Base-by-base conservation (phyloP, 2,329 filamentous ascomycete genomes). In the Botryosphaeria agaves region DNA sequence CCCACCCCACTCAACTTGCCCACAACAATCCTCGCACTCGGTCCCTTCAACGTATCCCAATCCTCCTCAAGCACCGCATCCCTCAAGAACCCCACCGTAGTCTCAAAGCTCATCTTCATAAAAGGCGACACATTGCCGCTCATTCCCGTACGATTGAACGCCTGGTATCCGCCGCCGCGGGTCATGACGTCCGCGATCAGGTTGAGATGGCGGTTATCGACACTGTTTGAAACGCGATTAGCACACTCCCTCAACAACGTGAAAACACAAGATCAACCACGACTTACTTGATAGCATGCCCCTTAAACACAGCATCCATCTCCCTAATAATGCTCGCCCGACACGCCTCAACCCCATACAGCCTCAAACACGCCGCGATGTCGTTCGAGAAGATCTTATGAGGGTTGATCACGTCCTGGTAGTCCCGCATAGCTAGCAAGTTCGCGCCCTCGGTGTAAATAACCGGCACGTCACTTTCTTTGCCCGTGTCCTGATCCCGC, bases 71-170 rank as follows among this genome's bases (percentile, higher is more conserved):
- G 61, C 16, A 94, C 77, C 1, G 89, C 85, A 48, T 95, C 89
- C 53, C 80, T 85, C 46, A 98, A 64, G 62, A 94, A 94, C 1
- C 79, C 76, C 23, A 95, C 69, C 2, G 89, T 98, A 3, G 89
- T 98, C 67, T 98, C 89, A 59, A 95, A 98, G 53, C 82, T 92
- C 87, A 95, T 95, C 67, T 95, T 95, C 57, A 89, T 87, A 43
- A 98, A 87, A 0, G 89, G 84, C 41, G 76, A 85, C 17, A 87
- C 76, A 46, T 82, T 85, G 39, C 80, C 75, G 48, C 73, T 75
- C 36, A 98, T 62, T 1, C 87, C 89, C 48, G 81, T 91, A 29
- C 89, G 78, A 56, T 82, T 93, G 60, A 98, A 98, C 1, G 89
- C 76, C 28, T 75, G 79, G 59, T 91, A 98, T 2, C 72, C 75